A percentile compares a stretch with the other conserved stretches of the same genome.
phyloP scores from a whole-genome alignment of 2,329 filamentous ascomycete genomes.

The Neonectria magnoliae region DNA sequence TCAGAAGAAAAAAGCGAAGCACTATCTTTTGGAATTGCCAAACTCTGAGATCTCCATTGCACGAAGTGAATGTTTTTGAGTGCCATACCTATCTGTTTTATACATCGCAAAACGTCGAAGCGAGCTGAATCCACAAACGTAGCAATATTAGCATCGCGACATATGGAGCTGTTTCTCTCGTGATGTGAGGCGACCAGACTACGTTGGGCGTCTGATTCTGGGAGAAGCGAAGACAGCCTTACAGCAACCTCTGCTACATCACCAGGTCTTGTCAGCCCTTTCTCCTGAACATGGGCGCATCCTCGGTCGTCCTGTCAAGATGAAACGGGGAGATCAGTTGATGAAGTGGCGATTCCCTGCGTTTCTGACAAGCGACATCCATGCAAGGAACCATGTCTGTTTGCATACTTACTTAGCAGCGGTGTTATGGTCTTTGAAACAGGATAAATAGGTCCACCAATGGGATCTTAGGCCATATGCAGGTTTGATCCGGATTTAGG shows the following conservation, averaged over 20 bases:
- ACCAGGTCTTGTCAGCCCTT: background rate
- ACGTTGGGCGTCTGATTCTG: background rate
- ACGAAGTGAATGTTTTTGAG: background rate
- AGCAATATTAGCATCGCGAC: background rate
- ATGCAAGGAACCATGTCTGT: background rate
- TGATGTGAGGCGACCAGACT: background rate
- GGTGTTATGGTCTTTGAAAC: background rate
- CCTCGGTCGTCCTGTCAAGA: background rate
- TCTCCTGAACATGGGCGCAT: background rate
- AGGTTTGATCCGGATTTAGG: background rate
- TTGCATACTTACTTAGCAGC: background rate
- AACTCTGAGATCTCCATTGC: background rate
- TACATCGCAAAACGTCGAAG: background rate
- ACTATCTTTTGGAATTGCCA: slow-evolving; percentile 6
- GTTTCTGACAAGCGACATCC: background rate
- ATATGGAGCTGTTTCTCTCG: too few relatives aligned
- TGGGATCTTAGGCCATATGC: background rate
- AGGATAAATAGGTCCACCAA: background rate
- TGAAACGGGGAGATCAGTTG: background rate
- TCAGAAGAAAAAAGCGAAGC: slow-evolving; percentile 26
- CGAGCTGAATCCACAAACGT: background rate
- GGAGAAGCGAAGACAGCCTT: background rate
- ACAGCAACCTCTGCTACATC: background rate
- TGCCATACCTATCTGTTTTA: too few relatives aligned
- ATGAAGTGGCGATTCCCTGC: background rate